These are phyloP conservation scores for Pyrenophora graminea DNA, from an alignment of 2,329 filamentous ascomycete species.

Conservation along the genomic window DNA sequence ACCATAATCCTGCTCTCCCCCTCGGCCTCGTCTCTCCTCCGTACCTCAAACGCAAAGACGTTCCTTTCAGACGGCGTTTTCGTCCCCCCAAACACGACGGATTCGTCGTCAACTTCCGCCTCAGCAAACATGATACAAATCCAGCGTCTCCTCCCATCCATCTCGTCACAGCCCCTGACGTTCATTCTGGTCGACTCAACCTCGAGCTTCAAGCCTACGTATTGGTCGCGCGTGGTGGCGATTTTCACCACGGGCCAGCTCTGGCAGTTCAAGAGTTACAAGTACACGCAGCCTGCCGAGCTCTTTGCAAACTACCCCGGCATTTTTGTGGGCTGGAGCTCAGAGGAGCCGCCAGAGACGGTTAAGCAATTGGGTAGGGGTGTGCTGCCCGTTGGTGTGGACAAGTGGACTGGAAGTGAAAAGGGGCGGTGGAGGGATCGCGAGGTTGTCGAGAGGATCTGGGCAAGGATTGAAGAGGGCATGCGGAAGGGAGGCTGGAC, in stretches of 20 bases:
- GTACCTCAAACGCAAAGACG: conserved; percentile 92
- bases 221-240: conserved; percentile 92
- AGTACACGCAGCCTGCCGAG: conserved; percentile 87
- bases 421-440: conserved; percentile 77
- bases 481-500: conserved; percentile 88
- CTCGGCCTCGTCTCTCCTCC: conserved; percentile 89
- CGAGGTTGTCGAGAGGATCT: conserved; percentile 90
- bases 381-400: conserved; percentile 78
- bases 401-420: conserved; percentile 69
- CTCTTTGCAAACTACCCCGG: conserved; percentile 88
- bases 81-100: conserved; percentile 69
- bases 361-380: conserved; percentile 85
- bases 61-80: conserved; percentile 89
- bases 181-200: conserved; percentile 96
- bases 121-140: conserved; percentile 77
- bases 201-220: conserved; percentile 95
- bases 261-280: conserved; percentile 99
- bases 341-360: conserved; percentile 75
- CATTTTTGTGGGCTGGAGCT: conserved; percentile 88
- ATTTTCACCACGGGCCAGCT: conserved; percentile 97
- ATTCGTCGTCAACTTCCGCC: conserved; percentile 61
- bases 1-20: conserved; percentile 96
- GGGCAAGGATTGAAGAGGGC: conserved; percentile 83
- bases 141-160: conserved; percentile 71
- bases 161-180: conserved; percentile 73